Conservation (phyloP, 768 basidiomycete genomes). For the Boletellus sp. region DNA sequence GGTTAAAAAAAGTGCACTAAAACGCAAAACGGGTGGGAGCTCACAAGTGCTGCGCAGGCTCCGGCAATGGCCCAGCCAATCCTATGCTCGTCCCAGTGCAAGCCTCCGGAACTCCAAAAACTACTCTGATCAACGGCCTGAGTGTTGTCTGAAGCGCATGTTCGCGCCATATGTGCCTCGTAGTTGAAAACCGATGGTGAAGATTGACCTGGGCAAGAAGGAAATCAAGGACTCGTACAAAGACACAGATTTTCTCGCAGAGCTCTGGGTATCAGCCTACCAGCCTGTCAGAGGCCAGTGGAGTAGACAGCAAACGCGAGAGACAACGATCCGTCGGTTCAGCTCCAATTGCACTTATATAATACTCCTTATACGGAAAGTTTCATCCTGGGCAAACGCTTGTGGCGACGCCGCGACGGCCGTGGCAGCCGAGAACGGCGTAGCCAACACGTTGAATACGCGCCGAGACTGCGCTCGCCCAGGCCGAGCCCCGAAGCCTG, state of each 20-base stretch:
- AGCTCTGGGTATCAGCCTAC: conserved; percentile 4
- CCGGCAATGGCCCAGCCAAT: conserved; percentile 77
- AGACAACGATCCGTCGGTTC: not conserved
- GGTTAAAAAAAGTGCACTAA: not conserved
- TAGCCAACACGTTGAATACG: no score
- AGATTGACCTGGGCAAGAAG: not conserved
- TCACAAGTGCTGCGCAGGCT: conserved; percentile 51
- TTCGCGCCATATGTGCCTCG: conserved; percentile 18
- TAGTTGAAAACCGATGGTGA: not conserved
- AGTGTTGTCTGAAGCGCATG: conserved; percentile 53
- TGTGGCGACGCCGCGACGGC: no score
- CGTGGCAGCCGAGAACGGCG: no score
- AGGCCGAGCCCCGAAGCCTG: no score
- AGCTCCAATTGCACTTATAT: not conserved
- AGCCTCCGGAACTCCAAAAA: conserved; percentile 55
- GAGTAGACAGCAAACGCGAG: not conserved
- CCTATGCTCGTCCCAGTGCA: conserved; percentile 59
- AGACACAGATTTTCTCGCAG: conserved; percentile 1
- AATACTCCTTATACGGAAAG: conserved; percentile 1
- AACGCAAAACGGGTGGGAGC: conserved; percentile 20
- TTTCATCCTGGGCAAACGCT: not conserved
- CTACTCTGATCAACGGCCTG: conserved; percentile 50
- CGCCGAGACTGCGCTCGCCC: no score
- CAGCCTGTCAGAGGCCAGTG: conserved; percentile 4
- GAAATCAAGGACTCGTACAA: conserved; percentile 5